Evolutionary conservation across 1,284 basidiomycete genomes (phyloP), one percentile per base, ranked within the genome.

Genomic region (Moniliella sp.): DNA sequence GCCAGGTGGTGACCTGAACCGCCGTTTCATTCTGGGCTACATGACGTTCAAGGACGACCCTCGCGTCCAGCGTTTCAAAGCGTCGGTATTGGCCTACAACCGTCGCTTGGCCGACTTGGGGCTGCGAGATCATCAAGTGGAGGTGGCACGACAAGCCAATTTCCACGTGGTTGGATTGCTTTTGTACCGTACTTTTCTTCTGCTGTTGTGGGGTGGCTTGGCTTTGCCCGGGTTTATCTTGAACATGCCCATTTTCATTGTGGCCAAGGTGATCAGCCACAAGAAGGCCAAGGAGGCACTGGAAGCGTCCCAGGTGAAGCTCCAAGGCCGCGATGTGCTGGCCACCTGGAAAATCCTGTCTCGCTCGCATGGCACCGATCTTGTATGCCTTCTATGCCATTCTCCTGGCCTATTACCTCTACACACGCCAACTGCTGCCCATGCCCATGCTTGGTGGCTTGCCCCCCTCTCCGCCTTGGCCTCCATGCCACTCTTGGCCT

Each of bases 271-370:
- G 30, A 78, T 94, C 40, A 84, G 79, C 18, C 68, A 75, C 40
- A 71, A 71, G 56, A 97, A 94, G 62, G 86, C 88, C 5, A 83
- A 81, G 71, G 88, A 93, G 71, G 91, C 91, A 2, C 74, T 97
- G 36, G 88, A 84, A 27, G 84, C 80, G 5, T 94, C 88, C 8
- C 76, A 74, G 7, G 91, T 97, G 58, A 99, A 99, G 64, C 73
- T 99, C 37, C 79, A 80, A 19, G 91, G 76, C 17, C 73, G 81
- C 30, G 91, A 99, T 57, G 91, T 97, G 10, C 67, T 99, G 11
- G 91, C 84, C 0, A 86, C 86, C 2, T 97, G 91, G 91, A 97
- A 99, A 61, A 75, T 99, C 18, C 70, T 99, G 28, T 97, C 33
- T 88, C 84, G 97, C 33, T 88, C 83, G 8, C 67, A 97, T 31